Conservation (phyloP, 2,329 filamentous ascomycete species). For the Talaromyces amestolkiae region DNA sequence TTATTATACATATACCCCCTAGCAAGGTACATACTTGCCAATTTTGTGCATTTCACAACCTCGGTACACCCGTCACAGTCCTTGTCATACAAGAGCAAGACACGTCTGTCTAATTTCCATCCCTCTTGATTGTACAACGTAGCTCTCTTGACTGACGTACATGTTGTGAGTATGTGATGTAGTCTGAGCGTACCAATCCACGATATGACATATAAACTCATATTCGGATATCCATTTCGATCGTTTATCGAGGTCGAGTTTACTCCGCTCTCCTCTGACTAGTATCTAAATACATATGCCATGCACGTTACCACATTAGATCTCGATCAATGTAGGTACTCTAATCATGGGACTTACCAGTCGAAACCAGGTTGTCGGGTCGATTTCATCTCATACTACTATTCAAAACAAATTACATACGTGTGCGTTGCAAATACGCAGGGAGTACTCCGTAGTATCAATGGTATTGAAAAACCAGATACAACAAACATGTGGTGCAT, state of each 20-base stretch:
- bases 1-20: conserved; percentile 2
- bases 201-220: neutral
- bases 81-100: neutral
- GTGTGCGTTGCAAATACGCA: neutral
- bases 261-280: neutral
- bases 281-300: neutral
- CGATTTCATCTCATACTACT: neutral
- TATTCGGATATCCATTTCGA: neutral
- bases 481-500: neutral
- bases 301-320: conserved; percentile 5
- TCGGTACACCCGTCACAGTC: neutral
- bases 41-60: neutral
- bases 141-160: neutral
- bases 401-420: neutral
- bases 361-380: neutral
- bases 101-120: neutral
- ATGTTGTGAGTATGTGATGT: neutral
- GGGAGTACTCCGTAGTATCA: neutral
- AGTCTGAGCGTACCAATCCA: neutral
- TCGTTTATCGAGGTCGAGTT: neutral
- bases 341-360: neutral
- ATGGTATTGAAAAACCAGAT: neutral
- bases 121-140: neutral
- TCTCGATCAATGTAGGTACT: neutral
- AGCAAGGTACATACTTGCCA: neutral